Evolutionary conservation across 2,329 filamentous ascomycete species (phyloP).

Genomic region (Diaporthe nobilis): DNA sequence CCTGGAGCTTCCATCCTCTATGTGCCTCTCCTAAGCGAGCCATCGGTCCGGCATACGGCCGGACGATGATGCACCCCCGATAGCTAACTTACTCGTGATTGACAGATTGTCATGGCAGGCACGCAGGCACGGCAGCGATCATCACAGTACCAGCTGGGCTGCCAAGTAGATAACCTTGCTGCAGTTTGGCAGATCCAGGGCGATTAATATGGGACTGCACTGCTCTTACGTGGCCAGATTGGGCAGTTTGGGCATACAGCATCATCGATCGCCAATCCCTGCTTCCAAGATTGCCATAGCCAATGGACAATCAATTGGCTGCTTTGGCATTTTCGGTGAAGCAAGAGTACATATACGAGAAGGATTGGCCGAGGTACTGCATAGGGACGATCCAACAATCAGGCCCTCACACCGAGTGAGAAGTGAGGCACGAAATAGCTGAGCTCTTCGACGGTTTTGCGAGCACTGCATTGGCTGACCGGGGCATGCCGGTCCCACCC

Average conservation of each 20-base stretch:
- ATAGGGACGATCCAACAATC: no score
- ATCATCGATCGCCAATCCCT: constrained; percentile 1
- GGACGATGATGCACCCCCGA: background rate
- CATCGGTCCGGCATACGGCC: constrained; percentile 17
- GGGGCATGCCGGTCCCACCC: constrained; percentile 29
- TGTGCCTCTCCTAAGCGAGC: constrained; percentile 19
- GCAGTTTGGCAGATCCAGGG: constrained; percentile 10
- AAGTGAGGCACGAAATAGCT: background rate
- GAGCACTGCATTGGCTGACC: background rate
- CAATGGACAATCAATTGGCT: background rate
- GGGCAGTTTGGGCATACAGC: background rate
- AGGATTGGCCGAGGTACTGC: background rate
- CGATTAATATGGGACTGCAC: background rate
- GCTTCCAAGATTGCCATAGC: background rate
- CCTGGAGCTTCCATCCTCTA: background rate
- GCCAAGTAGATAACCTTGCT: constrained; percentile 7
- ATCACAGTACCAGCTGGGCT: background rate
- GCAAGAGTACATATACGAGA: background rate
- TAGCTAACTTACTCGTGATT: background rate
- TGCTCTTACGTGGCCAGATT: constrained; percentile 1
- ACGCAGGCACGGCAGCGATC: constrained; percentile 1
- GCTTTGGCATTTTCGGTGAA: background rate
- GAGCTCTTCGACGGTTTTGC: background rate
- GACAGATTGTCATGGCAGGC: constrained; percentile 10
- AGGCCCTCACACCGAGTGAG: background rate